Conservation (phyloP, 352 stramenopile species). For the Pythium angustatum region DNA sequence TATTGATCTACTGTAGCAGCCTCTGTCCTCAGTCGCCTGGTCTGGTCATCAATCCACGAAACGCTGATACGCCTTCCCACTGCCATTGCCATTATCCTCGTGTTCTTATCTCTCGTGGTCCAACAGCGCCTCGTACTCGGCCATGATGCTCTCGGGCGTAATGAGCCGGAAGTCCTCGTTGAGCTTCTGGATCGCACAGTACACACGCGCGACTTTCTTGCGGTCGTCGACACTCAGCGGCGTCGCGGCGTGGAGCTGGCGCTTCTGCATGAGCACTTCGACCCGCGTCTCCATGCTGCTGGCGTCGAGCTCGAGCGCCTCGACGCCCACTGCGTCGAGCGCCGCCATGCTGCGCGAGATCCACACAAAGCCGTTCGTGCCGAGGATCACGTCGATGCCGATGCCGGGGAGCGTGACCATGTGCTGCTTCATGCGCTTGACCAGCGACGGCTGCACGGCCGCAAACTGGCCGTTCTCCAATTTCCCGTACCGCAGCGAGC, state of each 20-base stretch:
- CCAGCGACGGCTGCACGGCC: slow-evolving; percentile 84
- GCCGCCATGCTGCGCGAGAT: slow-evolving; percentile 86
- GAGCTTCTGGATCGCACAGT: slow-evolving; percentile 88
- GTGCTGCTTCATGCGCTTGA: slow-evolving; percentile 95
- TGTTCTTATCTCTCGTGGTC: slow-evolving; percentile 25
- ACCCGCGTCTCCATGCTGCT: slow-evolving; percentile 83
- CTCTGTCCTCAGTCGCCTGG: too few relatives aligned
- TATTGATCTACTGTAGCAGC: too few relatives aligned
- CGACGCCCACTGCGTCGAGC: slow-evolving; percentile 40
- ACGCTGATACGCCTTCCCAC: too few relatives aligned
- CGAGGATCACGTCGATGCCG: slow-evolving; percentile 91
- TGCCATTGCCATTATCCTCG: slow-evolving; percentile 20
- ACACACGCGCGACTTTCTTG: slow-evolving; percentile 82
- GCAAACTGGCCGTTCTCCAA: slow-evolving; percentile 94
- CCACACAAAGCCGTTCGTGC: slow-evolving; percentile 96
- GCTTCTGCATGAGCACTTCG: slow-evolving; percentile 91
- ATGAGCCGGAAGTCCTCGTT: slow-evolving; percentile 90
- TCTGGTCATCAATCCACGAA: too few relatives aligned
- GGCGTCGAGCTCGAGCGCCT: slow-evolving; percentile 33
- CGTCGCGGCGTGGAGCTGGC: slow-evolving; percentile 83
- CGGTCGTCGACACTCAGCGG: slow-evolving; percentile 78
- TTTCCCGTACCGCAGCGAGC: slow-evolving; percentile 94
- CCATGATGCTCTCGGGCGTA: slow-evolving; percentile 91
- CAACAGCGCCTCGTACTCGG: slow-evolving; percentile 69
- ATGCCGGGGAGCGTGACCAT: slow-evolving; percentile 82